Evolutionary conservation across 352 stramenopile species (phyloP), one percentile per base, ranked within the genome.

Genomic region (Pelagophyceae sp.): DNA sequence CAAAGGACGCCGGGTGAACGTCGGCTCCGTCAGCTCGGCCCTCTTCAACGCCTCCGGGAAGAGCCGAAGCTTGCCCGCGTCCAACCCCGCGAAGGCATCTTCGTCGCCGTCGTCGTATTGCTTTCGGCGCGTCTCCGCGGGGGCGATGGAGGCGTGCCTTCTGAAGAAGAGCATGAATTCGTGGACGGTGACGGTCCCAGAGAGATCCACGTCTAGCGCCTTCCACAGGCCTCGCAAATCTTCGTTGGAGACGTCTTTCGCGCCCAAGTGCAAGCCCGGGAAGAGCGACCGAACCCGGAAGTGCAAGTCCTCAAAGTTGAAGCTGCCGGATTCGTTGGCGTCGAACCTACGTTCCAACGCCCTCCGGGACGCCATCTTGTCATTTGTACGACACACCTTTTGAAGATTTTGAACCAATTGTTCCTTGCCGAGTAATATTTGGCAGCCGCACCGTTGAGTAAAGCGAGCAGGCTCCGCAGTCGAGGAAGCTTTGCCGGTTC

Each of bases 331-430:
- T 6, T 65, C 58, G 29, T 65, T n/a, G 29, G 58, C 58, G 29
- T 65, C 58, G n/a, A n/a, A n/a, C n/a, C n/a, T n/a, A n/a, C n/a
- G n/a, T n/a, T n/a, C n/a, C n/a, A n/a, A n/a, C n/a, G 23, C 45
- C 45, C 11, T 54, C 3, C 61, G n/a, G 15, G 29, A 40, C 33
- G 37, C 61, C 5, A 19, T 29, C 5, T 6, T 37, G 33, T 71
- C 61, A n/a, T n/a, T n/a, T n/a, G n/a, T n/a, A n/a, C n/a, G n/a
- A n/a, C n/a, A 25, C 37, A 35, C 29, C 38, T 17, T 17, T 40
- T 40, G 31, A 71, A 71, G 61, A 71, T 38, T 31, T 71, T 71
- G 61, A 71, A 71, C 61, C 61, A 71, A 31, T 71, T 71, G 61
- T 31, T 31, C 1, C 3, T 27, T 1, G n/a, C 33, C 29, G 3